These are phyloP conservation scores for Ganoderma sp. DNA, from an alignment of 1,284 basidiomycete genomes.

Conservation along the genomic window DNA sequence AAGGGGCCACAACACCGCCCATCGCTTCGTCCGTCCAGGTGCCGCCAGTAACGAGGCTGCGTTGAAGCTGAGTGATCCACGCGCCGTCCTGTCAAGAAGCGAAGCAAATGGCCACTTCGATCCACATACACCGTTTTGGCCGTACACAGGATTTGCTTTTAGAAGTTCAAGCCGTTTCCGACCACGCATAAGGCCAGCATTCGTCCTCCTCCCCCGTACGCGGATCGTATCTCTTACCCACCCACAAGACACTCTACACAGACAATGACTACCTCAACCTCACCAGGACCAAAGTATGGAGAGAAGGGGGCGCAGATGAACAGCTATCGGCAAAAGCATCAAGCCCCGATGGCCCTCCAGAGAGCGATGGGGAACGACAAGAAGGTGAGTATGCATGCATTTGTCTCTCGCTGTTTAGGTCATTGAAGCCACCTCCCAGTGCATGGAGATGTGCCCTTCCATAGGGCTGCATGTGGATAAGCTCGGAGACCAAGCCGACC, in stretches of 20 bases:
- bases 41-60: neutral
- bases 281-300: neutral
- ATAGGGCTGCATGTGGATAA: neutral
- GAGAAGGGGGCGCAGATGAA: neutral
- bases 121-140: neutral
- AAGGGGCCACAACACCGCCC: neutral
- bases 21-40: neutral
- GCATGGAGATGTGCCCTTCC: neutral
- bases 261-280: neutral
- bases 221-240: too few relatives aligned
- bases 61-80: neutral
- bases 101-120: neutral
- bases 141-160: neutral
- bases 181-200: neutral
- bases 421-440: neutral
- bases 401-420: neutral
- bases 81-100: neutral
- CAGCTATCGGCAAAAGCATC: neutral
- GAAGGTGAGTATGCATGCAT: neutral
- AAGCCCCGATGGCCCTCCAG: neutral
- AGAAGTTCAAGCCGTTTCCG: neutral
- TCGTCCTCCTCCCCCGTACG: neutral
- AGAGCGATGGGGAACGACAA: neutral
- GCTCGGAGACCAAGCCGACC: neutral
- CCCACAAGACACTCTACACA: too few relatives aligned